A percentile compares a stretch with the other conserved stretches of the same genome.
These are phyloP conservation scores for Thozetella sp. DNA, from an alignment of 495 filamentous ascomycete genomes.

Conservation along the genomic window DNA sequence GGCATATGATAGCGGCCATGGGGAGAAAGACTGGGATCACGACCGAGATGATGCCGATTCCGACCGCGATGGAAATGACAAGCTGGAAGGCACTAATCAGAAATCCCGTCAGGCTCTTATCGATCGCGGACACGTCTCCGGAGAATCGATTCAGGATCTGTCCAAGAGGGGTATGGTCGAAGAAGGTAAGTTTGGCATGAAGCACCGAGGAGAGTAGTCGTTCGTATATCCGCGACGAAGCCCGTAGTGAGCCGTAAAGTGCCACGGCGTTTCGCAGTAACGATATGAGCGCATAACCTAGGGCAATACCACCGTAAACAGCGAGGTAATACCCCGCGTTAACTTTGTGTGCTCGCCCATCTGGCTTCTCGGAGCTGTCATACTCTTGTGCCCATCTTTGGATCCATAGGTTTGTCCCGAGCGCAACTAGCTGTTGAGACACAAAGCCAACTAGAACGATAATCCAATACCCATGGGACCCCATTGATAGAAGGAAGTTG, in stretches of 20 bases:
- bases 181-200: conserved; percentile 81
- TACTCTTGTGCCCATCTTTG: conserved; percentile 60
- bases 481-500: conserved; percentile 77
- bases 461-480: conserved; percentile 79
- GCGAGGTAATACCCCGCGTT: conserved; percentile 72
- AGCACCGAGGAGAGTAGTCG: conserved; percentile 68
- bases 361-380: conserved; percentile 7
- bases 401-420: conserved; percentile 81
- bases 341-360: conserved; percentile 33
- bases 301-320: conserved; percentile 69
- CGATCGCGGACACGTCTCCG: conserved; percentile 82
- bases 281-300: conserved; percentile 67
- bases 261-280: conserved; percentile 70
- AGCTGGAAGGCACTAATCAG: conserved; percentile 64
- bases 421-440: conserved; percentile 68
- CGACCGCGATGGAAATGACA: conserved; percentile 74
- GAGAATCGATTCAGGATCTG: conserved; percentile 90
- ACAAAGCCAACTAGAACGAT: conserved; percentile 64
- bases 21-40: conserved; percentile 77
- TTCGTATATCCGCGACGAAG: conserved; percentile 71
- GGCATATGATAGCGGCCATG: conserved; percentile 66
- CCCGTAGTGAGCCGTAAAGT: conserved; percentile 77
- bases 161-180: conserved; percentile 82
- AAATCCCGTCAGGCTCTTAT: conserved; percentile 63
- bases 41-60: conserved; percentile 74